phyloP scores from a whole-genome alignment of 1,284 basidiomycete species.

The Farysia itapuensis region DNA sequence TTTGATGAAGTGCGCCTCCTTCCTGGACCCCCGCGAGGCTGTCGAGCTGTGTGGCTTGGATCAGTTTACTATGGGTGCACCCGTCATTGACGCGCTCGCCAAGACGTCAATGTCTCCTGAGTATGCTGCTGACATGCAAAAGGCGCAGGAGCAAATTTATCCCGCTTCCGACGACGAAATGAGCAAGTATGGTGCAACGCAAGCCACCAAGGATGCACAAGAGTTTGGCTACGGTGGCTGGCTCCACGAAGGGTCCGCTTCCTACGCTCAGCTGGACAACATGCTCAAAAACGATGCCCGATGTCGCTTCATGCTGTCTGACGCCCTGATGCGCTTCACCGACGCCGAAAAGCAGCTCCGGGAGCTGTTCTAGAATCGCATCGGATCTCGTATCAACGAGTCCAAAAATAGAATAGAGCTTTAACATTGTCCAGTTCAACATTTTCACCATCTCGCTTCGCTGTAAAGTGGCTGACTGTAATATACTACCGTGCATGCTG shows the following conservation, averaged over 20 bases:
- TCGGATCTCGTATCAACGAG: too few species aligned
- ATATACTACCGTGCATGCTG: too few species aligned
- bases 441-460: too few species aligned
- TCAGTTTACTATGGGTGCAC: conserved; percentile 10
- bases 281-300: conserved; percentile 7
- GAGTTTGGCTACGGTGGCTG: conserved; percentile 10
- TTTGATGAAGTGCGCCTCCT: conserved; percentile 12
- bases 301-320: conserved; percentile 10
- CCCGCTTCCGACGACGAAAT: conserved; percentile 4
- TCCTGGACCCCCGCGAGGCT: conserved; percentile 6
- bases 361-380: conserved; percentile 9
- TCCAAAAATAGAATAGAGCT: too few species aligned
- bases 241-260: conserved; percentile 3
- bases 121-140: neutral
- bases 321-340: conserved; percentile 13
- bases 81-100: conserved; percentile 7
- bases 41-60: conserved; percentile 11
- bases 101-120: conserved; percentile 2
- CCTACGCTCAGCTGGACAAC: conserved; percentile 1
- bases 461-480: too few species aligned
- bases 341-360: conserved; percentile 3
- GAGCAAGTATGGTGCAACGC: conserved; percentile 2
- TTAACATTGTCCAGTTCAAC: too few species aligned
- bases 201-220: conserved; percentile 4
- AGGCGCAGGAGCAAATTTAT: conserved; percentile 1